Percentiles rank a stretch among this genome's conserved stretches.
Conservation (phyloP, 2,329 filamentous ascomycete genomes). For the Fusarium tupiense region DNA sequence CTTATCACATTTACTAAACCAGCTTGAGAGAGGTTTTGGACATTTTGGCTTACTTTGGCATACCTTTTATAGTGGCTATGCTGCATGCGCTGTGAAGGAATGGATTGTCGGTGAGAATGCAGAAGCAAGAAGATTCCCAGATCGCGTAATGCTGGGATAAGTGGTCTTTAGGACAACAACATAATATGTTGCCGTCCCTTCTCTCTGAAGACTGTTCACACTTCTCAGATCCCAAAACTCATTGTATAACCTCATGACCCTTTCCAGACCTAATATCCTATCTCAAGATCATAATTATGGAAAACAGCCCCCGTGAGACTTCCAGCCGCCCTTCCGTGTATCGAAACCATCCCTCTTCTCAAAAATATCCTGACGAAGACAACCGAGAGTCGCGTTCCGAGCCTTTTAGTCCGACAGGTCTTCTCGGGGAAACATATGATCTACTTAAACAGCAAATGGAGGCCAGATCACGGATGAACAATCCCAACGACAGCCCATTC, state of each 20-base stretch:
- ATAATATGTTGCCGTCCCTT: not conserved
- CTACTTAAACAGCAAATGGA: not conserved
- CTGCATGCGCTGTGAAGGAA: not conserved
- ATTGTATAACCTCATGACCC: accelerated
- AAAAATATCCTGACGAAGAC: accelerated
- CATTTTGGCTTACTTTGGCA: not conserved
- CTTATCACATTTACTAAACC: not conserved
- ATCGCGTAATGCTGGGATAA: not conserved
- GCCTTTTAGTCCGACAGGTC: not conserved
- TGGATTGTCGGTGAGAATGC: not conserved
- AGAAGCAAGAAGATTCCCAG: accelerated
- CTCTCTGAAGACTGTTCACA: accelerated
- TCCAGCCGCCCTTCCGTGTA: accelerated
- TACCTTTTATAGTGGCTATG: not conserved
- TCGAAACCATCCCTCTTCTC: accelerated
- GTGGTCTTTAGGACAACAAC: accelerated
- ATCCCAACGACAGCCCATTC: not conserved
- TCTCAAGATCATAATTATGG: not conserved
- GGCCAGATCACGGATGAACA: not conserved
- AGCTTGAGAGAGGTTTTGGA: accelerated
- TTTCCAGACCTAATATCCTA: too few species aligned
- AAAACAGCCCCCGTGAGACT: not conserved
- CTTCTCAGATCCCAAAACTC: accelerated
- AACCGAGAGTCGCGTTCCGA: not conserved
- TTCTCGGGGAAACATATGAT: constrained; percentile 7